Percentiles rank a stretch among this genome's conserved stretches.
phyloP scores from a whole-genome alignment of 768 basidiomycete species.

The Gymnopilus junonius region DNA sequence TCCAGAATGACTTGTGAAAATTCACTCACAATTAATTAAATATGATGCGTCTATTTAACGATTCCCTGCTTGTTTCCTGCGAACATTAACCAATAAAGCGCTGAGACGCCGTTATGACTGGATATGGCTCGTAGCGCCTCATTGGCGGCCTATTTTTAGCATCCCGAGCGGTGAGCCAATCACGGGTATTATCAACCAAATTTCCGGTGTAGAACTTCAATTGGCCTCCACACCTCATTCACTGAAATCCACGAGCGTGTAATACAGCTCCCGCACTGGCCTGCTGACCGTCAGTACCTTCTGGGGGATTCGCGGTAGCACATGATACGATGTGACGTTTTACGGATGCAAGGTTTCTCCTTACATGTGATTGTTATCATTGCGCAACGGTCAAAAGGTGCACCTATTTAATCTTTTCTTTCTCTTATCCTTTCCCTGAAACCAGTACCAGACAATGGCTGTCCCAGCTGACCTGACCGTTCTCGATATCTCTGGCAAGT shows the following conservation, averaged over 20 bases:
- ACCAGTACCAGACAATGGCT: slow-evolving; percentile 54
- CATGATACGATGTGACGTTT: not conserved
- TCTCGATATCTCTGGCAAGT: slow-evolving; percentile 65
- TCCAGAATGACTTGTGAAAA: too few relatives aligned
- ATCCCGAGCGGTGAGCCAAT: not conserved
- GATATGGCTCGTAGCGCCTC: not conserved
- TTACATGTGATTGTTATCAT: slow-evolving; percentile 22
- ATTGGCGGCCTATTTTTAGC: not conserved
- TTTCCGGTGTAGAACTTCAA: not conserved
- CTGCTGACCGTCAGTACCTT: not conserved
- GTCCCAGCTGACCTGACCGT: slow-evolving; percentile 63
- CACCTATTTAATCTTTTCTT: not conserved
- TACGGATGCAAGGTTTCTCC: not conserved
- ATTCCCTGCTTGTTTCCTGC: too few relatives aligned
- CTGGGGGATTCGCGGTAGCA: not conserved
- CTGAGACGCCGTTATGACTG: not conserved
- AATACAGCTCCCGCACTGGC: not conserved
- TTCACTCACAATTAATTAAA: too few relatives aligned
- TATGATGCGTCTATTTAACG: too few relatives aligned
- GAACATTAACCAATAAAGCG: too few relatives aligned
- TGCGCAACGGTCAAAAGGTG: slow-evolving; percentile 3
- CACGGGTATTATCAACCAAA: not conserved
- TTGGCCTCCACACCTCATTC: not conserved
- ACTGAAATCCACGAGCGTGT: not conserved
- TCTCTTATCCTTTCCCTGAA: slow-evolving; percentile 15